phyloP scores from a whole-genome alignment of 768 basidiomycete species.

The Lactifluus hygrophoroides region DNA sequence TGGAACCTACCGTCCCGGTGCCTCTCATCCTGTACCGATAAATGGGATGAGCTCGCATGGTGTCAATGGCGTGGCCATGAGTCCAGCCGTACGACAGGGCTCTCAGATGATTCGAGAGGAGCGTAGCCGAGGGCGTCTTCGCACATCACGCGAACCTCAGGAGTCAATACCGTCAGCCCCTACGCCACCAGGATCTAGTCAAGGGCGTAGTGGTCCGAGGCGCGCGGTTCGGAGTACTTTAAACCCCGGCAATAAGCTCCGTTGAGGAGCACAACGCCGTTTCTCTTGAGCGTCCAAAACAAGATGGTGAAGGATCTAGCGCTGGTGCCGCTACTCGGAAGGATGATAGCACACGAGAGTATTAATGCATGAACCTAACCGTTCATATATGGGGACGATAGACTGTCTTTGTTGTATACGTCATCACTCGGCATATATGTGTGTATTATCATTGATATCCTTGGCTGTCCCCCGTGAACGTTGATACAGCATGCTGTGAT shows the following conservation, averaged over 20 bases:
- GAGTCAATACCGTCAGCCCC: background rate
- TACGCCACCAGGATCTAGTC: conserved; percentile 28
- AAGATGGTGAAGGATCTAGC: conserved; percentile 15
- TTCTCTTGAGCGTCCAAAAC: conserved; percentile 52
- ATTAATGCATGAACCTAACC: conserved; percentile 3
- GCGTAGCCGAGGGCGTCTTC: conserved; percentile 13
- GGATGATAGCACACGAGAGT: conserved; percentile 12
- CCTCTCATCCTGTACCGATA: background rate
- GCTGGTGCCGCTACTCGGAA: background rate
- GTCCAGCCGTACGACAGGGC: background rate
- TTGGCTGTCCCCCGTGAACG: background rate
- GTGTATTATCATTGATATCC: conserved; percentile 15
- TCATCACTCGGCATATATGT: background rate
- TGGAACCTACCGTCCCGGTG: background rate
- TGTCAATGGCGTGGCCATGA: background rate
- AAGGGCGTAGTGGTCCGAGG: conserved; percentile 56
- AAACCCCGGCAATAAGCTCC: conserved; percentile 50
- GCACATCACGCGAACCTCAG: conserved; percentile 5
- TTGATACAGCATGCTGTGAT: background rate
- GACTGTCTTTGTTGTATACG: conserved; percentile 12
- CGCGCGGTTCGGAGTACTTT: conserved; percentile 59
- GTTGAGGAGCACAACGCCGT: conserved; percentile 63
- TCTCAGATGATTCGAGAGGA: conserved; percentile 13
- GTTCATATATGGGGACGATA: background rate
- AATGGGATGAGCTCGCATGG: background rate